Conservation (phyloP, 164 flowering plant species). For the Sedum album region DNA sequence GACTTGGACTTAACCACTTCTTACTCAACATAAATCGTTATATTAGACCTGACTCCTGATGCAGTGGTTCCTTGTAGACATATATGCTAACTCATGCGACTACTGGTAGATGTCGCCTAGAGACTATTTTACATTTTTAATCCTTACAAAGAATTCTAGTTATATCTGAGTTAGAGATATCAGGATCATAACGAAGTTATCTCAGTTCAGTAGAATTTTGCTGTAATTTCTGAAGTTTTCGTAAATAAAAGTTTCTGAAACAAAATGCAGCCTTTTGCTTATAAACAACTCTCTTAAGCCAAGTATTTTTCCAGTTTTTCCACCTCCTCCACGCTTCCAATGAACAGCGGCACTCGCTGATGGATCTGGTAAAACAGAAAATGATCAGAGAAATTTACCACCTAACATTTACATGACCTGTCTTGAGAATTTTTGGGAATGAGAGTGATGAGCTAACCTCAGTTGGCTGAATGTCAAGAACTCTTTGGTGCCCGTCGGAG, state of each 20-base stretch:
- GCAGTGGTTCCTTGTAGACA: background rate
- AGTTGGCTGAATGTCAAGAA: conserved; percentile 58
- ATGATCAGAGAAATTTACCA: background rate
- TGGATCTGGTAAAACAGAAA: conserved; percentile 41
- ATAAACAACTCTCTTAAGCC: conserved; percentile 20
- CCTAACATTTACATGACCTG: background rate
- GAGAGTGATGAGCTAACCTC: conserved; percentile 31
- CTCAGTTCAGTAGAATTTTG: background rate
- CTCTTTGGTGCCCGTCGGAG: conserved; percentile 51
- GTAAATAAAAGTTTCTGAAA: background rate
- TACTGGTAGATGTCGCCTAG: background rate
- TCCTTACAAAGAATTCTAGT: no score
- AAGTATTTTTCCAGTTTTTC: conserved; percentile 61
- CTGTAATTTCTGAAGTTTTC: background rate
- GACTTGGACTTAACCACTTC: background rate
- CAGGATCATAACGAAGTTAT: background rate
- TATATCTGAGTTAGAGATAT: background rate
- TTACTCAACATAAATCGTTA: background rate
- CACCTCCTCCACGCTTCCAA: conserved; percentile 67
- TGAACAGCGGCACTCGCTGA: conserved; percentile 62
- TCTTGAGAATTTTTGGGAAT: background rate
- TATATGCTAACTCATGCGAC: background rate
- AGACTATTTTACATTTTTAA: no score
- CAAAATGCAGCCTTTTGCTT: background rate
- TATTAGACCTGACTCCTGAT: background rate